Conservation (phyloP, 495 filamentous ascomycete species). For the Xylaria intraflava region DNA sequence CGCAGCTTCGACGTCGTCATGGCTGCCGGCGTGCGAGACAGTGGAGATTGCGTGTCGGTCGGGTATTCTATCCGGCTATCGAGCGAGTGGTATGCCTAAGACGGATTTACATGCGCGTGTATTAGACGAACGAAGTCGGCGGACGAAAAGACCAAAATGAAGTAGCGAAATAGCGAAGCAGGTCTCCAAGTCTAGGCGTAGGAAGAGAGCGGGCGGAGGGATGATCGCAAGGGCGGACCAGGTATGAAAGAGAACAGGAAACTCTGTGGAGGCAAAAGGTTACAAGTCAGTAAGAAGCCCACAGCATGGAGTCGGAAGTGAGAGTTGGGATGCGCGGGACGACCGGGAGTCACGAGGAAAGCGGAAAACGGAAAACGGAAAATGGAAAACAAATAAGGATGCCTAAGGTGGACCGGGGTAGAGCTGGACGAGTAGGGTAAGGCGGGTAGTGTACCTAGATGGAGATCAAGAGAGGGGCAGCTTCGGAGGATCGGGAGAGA, state of each 20-base stretch:
- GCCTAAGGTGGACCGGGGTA: background rate
- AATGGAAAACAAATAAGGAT: background rate
- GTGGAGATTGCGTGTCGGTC: background rate
- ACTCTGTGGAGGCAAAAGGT: background rate
- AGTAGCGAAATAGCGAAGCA: background rate
- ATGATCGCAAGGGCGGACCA: background rate
- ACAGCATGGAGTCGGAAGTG: background rate
- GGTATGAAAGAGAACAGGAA: background rate
- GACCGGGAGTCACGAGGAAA: background rate
- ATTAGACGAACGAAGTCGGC: no score
- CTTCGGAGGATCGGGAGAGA: background rate
- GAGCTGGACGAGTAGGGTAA: background rate
- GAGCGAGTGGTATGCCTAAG: background rate
- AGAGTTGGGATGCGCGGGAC: background rate
- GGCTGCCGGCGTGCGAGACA: slow-evolving; percentile 4
- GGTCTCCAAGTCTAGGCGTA: background rate
- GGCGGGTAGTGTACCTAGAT: background rate
- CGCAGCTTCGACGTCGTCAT: slow-evolving; percentile 41
- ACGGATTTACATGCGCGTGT: background rate
- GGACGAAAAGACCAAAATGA: no score
- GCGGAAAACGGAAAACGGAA: no score
- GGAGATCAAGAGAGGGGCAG: background rate
- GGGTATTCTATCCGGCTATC: no score
- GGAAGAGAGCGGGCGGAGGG: background rate
- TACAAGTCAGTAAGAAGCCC: background rate